Evolutionary conservation across 148 eudicot species (phyloP), one percentile per base, ranked within the genome.

Genomic region (Fagopyrum homotropicum): DNA sequence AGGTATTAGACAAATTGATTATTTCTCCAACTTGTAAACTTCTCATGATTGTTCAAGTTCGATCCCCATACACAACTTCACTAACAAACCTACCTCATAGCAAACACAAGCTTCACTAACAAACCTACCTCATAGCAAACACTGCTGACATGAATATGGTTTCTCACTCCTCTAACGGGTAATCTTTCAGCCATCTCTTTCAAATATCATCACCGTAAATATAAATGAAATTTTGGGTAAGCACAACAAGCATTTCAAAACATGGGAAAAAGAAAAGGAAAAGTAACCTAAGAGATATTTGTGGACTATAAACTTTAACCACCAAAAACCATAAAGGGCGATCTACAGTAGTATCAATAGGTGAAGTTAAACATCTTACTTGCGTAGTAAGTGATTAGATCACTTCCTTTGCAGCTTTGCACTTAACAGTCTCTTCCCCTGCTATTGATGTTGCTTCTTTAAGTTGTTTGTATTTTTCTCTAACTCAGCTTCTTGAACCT

Each of bases 391-490:
- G 89, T 16, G 90, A 91, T 76, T 81, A 88, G 74, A 91, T 89
- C 74, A 86, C 89, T 81, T 89, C 90, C 79, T 86, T 85, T n/a
- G 91, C 97, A 73, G 87, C 97, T 81, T 82, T 85, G 85, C 86
- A 83, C 84, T 85, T 89, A 29, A 84, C 87, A 66, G 82, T 80
- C 80, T 89, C 90, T 57, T 83, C 86, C 73, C 83, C 83, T n/a
- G 88, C 90, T 55, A 76, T 46, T 74, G 79, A 78, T 57, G 81
- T 83, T 12, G 88, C 90, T 76, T 87, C 97, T 75, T 84, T 85
- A 71, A 91, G 74, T 72, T 87, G 88, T 72, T 81, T 82, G 85
- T 80, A 61, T 86, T 84, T 84, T 78, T 91, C 72, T 85, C 88
- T 64, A 89, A 84, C 78, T 91, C 90, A 44, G 74, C 79, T 72